Evolutionary conservation across 108 stramenopile species (phyloP).

Genomic region (Mediolabrus comicus): DNA sequence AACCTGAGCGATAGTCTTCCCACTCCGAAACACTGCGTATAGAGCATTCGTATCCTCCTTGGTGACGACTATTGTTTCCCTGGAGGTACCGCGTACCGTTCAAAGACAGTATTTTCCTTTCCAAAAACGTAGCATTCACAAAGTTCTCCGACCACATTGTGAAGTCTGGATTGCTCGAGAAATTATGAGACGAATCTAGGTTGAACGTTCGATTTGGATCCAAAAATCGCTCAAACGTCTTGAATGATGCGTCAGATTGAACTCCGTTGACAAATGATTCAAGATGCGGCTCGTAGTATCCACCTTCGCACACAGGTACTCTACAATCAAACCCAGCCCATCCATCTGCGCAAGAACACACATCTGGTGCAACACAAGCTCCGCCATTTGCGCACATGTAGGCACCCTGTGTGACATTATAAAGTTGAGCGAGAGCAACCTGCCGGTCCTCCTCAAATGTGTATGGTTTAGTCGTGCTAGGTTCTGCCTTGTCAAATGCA

Average conservation of each 20-base stretch:
- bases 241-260: constrained; percentile 38
- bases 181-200: constrained; percentile 46
- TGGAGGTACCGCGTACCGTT: constrained; percentile 44
- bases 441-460: constrained; percentile 64
- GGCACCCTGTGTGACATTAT: constrained; percentile 63
- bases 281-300: constrained; percentile 71
- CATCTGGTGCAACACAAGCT: constrained; percentile 67
- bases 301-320: constrained; percentile 79
- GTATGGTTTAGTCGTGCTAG: constrained; percentile 57
- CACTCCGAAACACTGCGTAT: constrained; percentile 74
- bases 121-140: constrained; percentile 39
- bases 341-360: constrained; percentile 73
- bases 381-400: constrained; percentile 90
- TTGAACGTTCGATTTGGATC: constrained; percentile 42
- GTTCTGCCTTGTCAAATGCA: constrained; percentile 26
- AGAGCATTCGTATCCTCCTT: constrained; percentile 85
- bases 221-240: constrained; percentile 55
- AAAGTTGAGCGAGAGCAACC: constrained; percentile 58
- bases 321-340: constrained; percentile 92
- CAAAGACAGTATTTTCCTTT: constrained; percentile 8
- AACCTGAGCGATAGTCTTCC: constrained; percentile 57
- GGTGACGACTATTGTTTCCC: constrained; percentile 16
- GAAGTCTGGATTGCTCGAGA: constrained; percentile 68
- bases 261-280: constrained; percentile 56
- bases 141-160: constrained; percentile 47